These are phyloP conservation scores for Globisporangium sylvaticum DNA, from an alignment of 352 stramenopile genomes.

Conservation along the genomic window DNA sequence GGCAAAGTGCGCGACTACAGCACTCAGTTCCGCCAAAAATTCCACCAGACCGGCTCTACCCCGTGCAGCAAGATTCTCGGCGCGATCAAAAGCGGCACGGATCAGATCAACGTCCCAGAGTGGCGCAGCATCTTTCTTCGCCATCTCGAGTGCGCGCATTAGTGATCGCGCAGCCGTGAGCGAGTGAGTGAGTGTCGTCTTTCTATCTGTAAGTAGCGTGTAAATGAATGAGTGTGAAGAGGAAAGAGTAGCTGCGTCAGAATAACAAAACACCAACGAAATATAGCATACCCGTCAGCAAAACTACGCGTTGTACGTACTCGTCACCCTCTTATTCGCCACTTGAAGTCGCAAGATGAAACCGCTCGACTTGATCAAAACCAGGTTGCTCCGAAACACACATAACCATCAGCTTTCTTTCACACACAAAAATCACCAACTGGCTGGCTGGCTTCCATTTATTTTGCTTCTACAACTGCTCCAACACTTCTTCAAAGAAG, in stretches of 20 bases:
- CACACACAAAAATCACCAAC: slow-evolving; percentile 7
- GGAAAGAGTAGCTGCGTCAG: background rate
- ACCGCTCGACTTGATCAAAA: background rate
- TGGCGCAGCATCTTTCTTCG: slow-evolving; percentile 73
- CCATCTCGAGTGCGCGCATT: slow-evolving; percentile 48
- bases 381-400: background rate
- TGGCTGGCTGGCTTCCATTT: slow-evolving; percentile 1
- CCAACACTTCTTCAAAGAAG: slow-evolving; percentile 77
- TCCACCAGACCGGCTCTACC: slow-evolving; percentile 49
- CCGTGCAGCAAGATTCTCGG: slow-evolving; percentile 62
- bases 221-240: background rate
- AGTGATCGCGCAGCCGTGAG: background rate
- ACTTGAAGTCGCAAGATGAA: background rate
- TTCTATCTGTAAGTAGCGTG: background rate
- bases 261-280: background rate
- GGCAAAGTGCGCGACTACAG: slow-evolving; percentile 65
- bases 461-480: slow-evolving; percentile 47
- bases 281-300: background rate
- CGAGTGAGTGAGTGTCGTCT: background rate
- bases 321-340: background rate
- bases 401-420: background rate
- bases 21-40: slow-evolving; percentile 58
- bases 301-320: background rate
- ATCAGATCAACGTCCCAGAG: slow-evolving; percentile 58
- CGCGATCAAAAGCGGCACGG: slow-evolving; percentile 49